These are phyloP conservation scores for Cladosporium sp. DNA, from an alignment of 2,329 filamentous ascomycete species.

Conservation along the genomic window DNA sequence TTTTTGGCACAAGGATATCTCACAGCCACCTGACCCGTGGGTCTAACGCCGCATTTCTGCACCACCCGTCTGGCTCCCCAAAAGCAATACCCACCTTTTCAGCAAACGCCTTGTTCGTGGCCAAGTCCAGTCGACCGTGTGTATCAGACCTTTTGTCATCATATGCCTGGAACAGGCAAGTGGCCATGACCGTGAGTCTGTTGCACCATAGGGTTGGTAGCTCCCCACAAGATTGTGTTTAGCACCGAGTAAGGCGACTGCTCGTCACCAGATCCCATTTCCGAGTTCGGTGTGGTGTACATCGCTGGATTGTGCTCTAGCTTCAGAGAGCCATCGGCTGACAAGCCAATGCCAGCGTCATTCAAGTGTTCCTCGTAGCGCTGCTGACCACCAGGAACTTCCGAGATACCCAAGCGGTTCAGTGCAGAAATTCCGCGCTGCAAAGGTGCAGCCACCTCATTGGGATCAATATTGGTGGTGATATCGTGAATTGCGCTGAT, in stretches of 20 bases:
- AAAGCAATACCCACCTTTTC: background rate
- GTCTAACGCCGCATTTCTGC: conserved; percentile 3
- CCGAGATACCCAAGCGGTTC: conserved; percentile 42
- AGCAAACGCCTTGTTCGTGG: background rate
- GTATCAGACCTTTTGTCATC: background rate
- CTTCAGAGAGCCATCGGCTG: conserved; percentile 27
- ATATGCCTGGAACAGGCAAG: background rate
- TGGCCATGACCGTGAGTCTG: conserved; percentile 1
- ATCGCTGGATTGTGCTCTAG: conserved; percentile 29
- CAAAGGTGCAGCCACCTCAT: conserved; percentile 51
- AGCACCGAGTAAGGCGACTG: conserved; percentile 51
- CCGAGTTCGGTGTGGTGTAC: conserved; percentile 34
- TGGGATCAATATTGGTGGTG: conserved; percentile 49
- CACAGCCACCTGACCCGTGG: background rate
- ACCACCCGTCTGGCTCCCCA: background rate
- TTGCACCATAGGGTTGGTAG: conserved; percentile 6
- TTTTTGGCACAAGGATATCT: conserved; percentile 1
- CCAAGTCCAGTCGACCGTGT: background rate
- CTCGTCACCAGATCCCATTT: conserved; percentile 40
- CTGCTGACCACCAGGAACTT: conserved; percentile 13
- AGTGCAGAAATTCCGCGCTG: conserved; percentile 51
- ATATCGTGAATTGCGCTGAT: conserved; percentile 51
- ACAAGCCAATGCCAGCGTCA: conserved; percentile 22
- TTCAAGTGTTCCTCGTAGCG: conserved; percentile 19
- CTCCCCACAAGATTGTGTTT: conserved; percentile 46